Conservation (phyloP, 441 rosid genomes). For the Hura crepitans region DNA sequence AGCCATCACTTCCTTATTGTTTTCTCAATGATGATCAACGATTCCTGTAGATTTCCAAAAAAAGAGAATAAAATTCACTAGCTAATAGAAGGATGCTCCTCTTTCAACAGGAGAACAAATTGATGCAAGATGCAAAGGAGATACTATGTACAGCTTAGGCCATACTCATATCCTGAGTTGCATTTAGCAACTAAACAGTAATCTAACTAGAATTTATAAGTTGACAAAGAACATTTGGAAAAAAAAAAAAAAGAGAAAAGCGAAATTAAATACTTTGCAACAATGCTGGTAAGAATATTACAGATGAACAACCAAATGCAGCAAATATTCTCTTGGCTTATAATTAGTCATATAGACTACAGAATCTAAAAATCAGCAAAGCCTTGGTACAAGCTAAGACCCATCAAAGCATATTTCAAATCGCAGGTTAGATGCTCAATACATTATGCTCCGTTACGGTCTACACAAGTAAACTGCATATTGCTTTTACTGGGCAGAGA, state of each 20-base stretch:
- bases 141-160: neutral
- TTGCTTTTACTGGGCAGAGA: neutral
- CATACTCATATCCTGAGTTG: neutral
- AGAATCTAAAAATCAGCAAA: too few relatives aligned
- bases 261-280: neutral
- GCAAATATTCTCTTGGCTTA: neutral
- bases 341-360: neutral
- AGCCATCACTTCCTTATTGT: conserved; percentile 36
- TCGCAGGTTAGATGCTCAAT: too few relatives aligned
- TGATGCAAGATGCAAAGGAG: neutral
- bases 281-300: neutral
- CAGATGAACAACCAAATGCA: neutral
- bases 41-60: conserved; percentile 18
- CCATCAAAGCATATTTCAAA: neutral
- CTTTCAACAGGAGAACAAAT: neutral
- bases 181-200: neutral
- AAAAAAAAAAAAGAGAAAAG: neutral
- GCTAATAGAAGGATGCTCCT: neutral
- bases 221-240: neutral
- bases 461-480: neutral
- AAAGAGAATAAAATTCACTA: conserved; percentile 5
- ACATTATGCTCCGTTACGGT: neutral
- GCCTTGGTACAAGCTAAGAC: neutral
- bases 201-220: neutral
- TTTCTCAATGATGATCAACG: conserved; percentile 14